Percentiles rank a stretch among this genome's conserved stretches.
phyloP scores from a whole-genome alignment of 495 filamentous ascomycete genomes.

The Rostrohypoxylon terebratum region DNA sequence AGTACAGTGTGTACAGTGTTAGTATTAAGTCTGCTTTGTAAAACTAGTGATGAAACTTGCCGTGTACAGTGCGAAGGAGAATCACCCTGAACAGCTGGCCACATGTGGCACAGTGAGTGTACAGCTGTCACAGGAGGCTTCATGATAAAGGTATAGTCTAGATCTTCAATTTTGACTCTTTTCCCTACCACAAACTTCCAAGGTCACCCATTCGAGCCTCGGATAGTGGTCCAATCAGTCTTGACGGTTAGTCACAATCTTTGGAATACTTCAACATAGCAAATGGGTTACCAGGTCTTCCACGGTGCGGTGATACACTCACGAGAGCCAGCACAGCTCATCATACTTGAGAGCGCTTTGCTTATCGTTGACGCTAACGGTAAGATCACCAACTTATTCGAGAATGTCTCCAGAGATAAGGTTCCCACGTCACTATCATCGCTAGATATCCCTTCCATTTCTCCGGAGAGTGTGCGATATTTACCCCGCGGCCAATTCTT shows the following conservation, averaged over 20 bases:
- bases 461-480: conserved; percentile 44
- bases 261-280: background rate
- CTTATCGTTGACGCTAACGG: conserved; percentile 58
- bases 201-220: no score
- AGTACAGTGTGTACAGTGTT: no score
- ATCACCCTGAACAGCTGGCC: background rate
- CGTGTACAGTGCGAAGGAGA: background rate
- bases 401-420: conserved; percentile 20
- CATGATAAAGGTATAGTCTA: background rate
- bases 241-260: background rate
- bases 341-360: conserved; percentile 62
- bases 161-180: background rate
- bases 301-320: conserved; percentile 68
- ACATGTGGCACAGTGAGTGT: background rate
- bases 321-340: conserved; percentile 52
- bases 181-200: background rate
- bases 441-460: conserved; percentile 28
- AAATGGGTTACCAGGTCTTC: conserved; percentile 51
- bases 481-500: conserved; percentile 66
- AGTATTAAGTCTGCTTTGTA: no score
- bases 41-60: no score
- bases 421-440: conserved; percentile 12
- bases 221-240: background rate
- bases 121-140: background rate
- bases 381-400: conserved; percentile 54